Conservation (phyloP, 139 green algal genomes). For the Zygnema circumcarinatum region DNA sequence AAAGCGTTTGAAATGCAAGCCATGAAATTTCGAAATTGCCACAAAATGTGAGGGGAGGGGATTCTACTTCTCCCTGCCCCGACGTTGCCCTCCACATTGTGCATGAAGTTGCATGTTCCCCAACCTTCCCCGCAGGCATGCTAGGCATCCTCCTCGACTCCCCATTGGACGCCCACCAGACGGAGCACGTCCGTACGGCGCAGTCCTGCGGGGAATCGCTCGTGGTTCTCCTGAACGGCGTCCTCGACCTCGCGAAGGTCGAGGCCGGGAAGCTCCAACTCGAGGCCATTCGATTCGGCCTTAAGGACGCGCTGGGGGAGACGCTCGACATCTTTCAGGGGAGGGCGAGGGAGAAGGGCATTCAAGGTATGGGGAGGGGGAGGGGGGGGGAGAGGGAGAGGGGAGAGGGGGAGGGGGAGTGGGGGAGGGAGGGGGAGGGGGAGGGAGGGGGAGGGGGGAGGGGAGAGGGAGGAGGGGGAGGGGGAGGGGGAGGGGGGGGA, state of each 20-base stretch:
- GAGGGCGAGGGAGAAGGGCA: background rate
- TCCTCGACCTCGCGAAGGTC: slow-evolving; percentile 39
- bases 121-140: background rate
- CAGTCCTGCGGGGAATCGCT: slow-evolving; percentile 20
- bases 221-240: slow-evolving; percentile 25
- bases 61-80: too few species aligned
- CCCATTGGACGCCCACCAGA: slow-evolving; percentile 19
- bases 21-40: too few species aligned
- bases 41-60: too few species aligned
- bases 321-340: slow-evolving; percentile 25
- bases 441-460: background rate
- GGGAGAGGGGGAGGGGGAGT: slow-evolving; percentile 5
- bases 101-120: too few species aligned
- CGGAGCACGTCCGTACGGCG: slow-evolving; percentile 18
- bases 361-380: background rate
- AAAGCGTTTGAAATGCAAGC: too few species aligned
- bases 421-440: background rate
- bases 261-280: slow-evolving; percentile 25
- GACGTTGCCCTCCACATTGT: too few species aligned
- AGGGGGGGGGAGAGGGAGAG: background rate
- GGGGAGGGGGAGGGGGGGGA: too few species aligned
- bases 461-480: too few species aligned
- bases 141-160: slow-evolving; percentile 10
- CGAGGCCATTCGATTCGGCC: slow-evolving; percentile 18
- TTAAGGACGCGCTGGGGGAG: background rate